Evolutionary conservation across 108 stramenopile species (phyloP).

Genomic region (Cylindrotheca fusiformis): DNA sequence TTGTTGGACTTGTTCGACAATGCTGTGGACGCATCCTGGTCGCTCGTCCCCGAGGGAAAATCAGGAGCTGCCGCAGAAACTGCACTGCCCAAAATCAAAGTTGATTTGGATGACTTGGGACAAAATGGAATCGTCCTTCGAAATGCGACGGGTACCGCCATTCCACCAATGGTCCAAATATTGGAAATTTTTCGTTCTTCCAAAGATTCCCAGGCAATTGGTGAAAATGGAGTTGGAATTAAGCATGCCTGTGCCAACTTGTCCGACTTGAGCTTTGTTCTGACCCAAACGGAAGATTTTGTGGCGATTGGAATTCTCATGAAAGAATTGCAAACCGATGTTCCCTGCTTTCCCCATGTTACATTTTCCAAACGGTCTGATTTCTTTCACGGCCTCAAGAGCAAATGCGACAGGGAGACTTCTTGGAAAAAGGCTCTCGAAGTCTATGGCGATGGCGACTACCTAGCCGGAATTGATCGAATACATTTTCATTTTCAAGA

Average conservation of each 20-base stretch:
- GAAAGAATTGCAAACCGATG: conserved; percentile 42
- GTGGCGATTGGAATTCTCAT: conserved; percentile 47
- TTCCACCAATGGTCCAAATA: conserved; percentile 42
- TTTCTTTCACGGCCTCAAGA: background rate
- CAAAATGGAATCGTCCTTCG: conserved; percentile 46
- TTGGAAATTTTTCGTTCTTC: conserved; percentile 62
- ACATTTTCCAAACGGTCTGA: background rate
- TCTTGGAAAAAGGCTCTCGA: conserved; percentile 16
- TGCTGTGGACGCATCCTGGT: conserved; percentile 64
- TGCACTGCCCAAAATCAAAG: conserved; percentile 18
- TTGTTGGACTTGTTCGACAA: conserved; percentile 72
- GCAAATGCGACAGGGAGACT: background rate
- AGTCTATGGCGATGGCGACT: conserved; percentile 23
- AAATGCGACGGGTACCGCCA: conserved; percentile 43
- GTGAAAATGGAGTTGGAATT: conserved; percentile 76
- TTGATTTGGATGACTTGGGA: conserved; percentile 12
- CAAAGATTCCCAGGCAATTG: conserved; percentile 44
- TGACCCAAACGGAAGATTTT: conserved; percentile 24
- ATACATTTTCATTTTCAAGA: conserved; percentile 39
- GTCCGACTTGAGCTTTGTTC: conserved; percentile 40
- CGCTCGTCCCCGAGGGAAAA: conserved; percentile 6
- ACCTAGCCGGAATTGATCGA: conserved; percentile 37
- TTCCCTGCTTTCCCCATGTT: background rate
- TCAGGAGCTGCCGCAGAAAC: conserved; percentile 1
- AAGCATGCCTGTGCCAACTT: conserved; percentile 73